Percentiles rank a stretch among this genome's conserved stretches.
Evolutionary conservation across 176 grass and related monocot genomes (phyloP).

Genomic region (Thalia dealbata): DNA sequence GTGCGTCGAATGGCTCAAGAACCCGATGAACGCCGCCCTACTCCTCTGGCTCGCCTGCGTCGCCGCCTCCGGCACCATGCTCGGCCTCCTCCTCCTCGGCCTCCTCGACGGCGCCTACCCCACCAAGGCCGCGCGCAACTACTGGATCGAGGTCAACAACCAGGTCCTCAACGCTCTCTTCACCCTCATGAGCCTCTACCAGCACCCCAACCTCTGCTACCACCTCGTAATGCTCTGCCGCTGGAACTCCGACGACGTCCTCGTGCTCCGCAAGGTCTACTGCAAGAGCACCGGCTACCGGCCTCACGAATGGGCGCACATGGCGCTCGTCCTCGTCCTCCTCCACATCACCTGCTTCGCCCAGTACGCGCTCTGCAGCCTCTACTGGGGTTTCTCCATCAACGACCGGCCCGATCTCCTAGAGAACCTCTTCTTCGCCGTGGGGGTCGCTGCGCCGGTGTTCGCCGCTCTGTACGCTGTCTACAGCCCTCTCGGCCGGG

Average conservation of each 20-base stretch:
- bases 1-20: constrained; percentile 51
- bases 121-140: constrained; percentile 38
- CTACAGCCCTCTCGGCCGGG: constrained; percentile 67
- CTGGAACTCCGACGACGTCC: constrained; percentile 37
- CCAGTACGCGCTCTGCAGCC: constrained; percentile 49
- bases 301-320: constrained; percentile 47
- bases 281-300: constrained; percentile 48
- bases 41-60: constrained; percentile 72
- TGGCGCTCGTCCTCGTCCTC: constrained; percentile 54
- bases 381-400: constrained; percentile 58
- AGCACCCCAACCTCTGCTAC: constrained; percentile 57
- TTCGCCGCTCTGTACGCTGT: constrained; percentile 39
- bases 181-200: constrained; percentile 83
- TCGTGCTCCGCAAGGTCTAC: constrained; percentile 49
- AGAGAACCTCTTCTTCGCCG: constrained; percentile 50
- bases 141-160: constrained; percentile 87
- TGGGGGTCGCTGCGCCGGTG: constrained; percentile 39
- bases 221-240: constrained; percentile 47
- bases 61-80: constrained; percentile 42
- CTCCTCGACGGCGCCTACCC: constrained; percentile 52
- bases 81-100: constrained; percentile 57
- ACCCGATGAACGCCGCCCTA: constrained; percentile 69
- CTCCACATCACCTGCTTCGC: constrained; percentile 63
- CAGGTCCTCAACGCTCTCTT: constrained; percentile 86
- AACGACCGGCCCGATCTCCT: constrained; percentile 42